Conservation (phyloP, 2,329 filamentous ascomycete genomes). For the Coleophoma cylindrospora region DNA sequence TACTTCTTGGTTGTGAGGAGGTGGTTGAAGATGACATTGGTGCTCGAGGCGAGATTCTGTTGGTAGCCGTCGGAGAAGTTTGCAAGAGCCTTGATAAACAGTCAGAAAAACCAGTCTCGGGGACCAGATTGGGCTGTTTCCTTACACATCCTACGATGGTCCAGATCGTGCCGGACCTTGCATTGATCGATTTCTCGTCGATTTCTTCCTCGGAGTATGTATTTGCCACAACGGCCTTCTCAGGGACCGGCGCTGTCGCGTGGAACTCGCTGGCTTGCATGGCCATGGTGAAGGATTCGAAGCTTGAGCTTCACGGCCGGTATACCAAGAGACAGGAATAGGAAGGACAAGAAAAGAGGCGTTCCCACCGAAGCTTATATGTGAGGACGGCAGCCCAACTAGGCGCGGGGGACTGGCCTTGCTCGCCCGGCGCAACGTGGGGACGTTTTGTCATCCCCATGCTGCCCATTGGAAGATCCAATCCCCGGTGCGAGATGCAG, state of each 20-base stretch:
- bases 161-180: conserved; percentile 4
- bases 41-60: conserved; percentile 25
- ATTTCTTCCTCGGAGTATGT: not conserved
- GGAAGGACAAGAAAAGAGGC: too few species aligned
- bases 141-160: conserved; percentile 1
- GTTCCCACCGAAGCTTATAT: too few species aligned
- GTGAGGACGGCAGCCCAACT: too few species aligned
- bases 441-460: too few species aligned
- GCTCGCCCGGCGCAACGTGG: too few species aligned
- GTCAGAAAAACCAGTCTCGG: not conserved
- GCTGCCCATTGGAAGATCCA: too few species aligned
- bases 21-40: conserved; percentile 28
- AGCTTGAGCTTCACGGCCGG: not conserved
- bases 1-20: conserved; percentile 21
- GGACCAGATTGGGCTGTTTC: not conserved
- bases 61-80: conserved; percentile 30
- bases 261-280: not conserved
- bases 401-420: too few species aligned
- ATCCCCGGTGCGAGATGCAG: too few species aligned
- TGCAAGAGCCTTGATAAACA: conserved; percentile 15
- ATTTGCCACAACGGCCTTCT: not conserved
- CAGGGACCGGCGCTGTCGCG: not conserved
- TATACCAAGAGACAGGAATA: too few species aligned
- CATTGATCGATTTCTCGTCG: not conserved
- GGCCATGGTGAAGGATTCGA: not conserved